These are phyloP conservation scores for Streptanthus diversifolius DNA, from an alignment of 345 rosid genomes.

Conservation along the genomic window DNA sequence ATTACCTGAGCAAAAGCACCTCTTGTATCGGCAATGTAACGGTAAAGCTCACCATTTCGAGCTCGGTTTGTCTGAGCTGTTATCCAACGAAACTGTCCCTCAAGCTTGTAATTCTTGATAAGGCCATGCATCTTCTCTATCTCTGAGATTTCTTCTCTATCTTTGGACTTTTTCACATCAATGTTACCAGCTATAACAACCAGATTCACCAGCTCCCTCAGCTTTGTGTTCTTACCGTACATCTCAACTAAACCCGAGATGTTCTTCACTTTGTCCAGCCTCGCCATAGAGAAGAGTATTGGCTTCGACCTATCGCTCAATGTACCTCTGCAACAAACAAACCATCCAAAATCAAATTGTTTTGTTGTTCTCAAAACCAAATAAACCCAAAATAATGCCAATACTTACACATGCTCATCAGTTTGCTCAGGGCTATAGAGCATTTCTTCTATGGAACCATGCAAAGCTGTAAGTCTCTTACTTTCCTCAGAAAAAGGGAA, in stretches of 20 bases:
- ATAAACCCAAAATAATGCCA: background rate
- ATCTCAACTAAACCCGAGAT: conserved; percentile 88
- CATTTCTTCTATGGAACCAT: conserved; percentile 79
- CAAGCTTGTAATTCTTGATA: conserved; percentile 57
- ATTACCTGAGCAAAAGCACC: conserved; percentile 94
- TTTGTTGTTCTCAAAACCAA: background rate
- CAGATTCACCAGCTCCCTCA: conserved; percentile 86
- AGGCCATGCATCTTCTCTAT: conserved; percentile 87
- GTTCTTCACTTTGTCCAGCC: conserved; percentile 90
- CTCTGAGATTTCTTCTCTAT: conserved; percentile 93
- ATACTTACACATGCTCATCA: conserved; percentile 73
- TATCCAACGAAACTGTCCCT: conserved; percentile 92
- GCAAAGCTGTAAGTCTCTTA: conserved; percentile 74
- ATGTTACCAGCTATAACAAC: conserved; percentile 85
- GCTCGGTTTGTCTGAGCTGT: conserved; percentile 89
- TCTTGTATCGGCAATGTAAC: conserved; percentile 78
- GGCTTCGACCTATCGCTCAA: conserved; percentile 80
- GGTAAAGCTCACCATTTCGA: conserved; percentile 91
- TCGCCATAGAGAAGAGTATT: conserved; percentile 91
- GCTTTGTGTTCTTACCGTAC: conserved; percentile 58
- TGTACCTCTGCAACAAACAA: conserved; percentile 54
- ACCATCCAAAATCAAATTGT: background rate
- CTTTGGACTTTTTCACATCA: conserved; percentile 72
- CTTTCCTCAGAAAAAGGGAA: conserved; percentile 65
- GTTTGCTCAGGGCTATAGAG: conserved; percentile 70